Evolutionary conservation across 108 stramenopile species (phyloP), one percentile per base, ranked within the genome.

Genomic region (Schizochytrium sp.): DNA sequence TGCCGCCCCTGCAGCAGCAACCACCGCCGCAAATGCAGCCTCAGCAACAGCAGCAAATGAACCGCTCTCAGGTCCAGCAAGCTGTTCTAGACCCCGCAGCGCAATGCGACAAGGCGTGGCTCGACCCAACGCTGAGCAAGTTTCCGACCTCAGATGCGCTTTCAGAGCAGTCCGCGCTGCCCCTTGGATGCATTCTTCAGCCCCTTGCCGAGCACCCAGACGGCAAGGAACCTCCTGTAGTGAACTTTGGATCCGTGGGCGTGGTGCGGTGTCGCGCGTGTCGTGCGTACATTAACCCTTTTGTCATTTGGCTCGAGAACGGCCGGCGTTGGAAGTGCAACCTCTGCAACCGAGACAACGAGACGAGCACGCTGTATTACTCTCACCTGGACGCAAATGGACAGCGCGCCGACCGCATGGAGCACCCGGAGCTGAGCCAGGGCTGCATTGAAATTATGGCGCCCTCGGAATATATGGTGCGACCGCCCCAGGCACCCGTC

Each of bases 251-350:
- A 43, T 94, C 95, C 43, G 95, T 95, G 48, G 98, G 99, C 57
- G 98, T 98, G 89, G 94, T 99, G 87, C 96, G 99, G 41, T 99
- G 99, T 89, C 97, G 98, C 91, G 90, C 95, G 57, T 99, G 99
- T 90, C 96, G 99, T 44, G 98, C 99, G 48, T 99, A 99, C 95
- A 97, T 99, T 90, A 99, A 99, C 92, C 97, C 99, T 47, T 99
- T 97, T 89, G 99, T 98, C 19, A 88, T 92, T n/a, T 99, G 97
- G 97, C 88, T 96, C 14, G 97, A 98, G 60, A 96, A 97, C 91
- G 99, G 99, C 25, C 94, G 97, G 25, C 44, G 29, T 25, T 99
- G 99, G 99, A 92, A 97, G 45, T 99, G 99, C 90, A 99, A 99
- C 93, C 96, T 99, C 51, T 99, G 99, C 90, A 95, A 96, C 21